Evolutionary conservation across 2,329 filamentous ascomycete species (phyloP), one percentile per base, ranked within the genome.

Genomic region (Penicillium sp.): DNA sequence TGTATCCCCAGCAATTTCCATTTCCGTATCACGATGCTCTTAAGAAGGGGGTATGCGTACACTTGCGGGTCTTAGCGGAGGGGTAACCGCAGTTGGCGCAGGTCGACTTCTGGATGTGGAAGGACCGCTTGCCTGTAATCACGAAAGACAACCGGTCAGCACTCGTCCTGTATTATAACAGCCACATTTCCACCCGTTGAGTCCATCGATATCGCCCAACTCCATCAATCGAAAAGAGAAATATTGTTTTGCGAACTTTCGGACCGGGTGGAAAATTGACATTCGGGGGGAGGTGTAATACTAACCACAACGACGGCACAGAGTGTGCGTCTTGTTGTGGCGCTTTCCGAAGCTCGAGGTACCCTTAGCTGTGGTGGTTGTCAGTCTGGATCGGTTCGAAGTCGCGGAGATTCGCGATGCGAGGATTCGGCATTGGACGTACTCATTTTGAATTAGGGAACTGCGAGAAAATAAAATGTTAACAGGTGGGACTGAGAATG

Each of bases 61-160:
- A 99, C 87, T 96, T 95, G 79, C 94, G 88, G 80, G 84, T 92
- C 87, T 96, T 96, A 79, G 94, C 94, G 76, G 91, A 83, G 76
- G 94, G 94, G 83, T 97, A 99, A 78, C 92, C 94, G 85, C 94
- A 99, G 73, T 84, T 85, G 69, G 93, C 79, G 84, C 94, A 99
- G 76, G 91, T 95, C 81, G 96, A 88, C 90, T 99, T 99, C 85
- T 99, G 94, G 83, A 97, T 87, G 88, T 99, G 94, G 80, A 97
- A 88, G 73, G 94, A 96, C 77, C 94, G 92, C 78, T 90, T 89
- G 81, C 93, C 91, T 95, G 71, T 56, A 61, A 45, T 55, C 51
- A 55, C 52, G 52, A 51, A 57, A 51, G 24, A 42, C 39, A 43
- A 49, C 40, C 55, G 58, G 67, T 73, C 66, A 68, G 68, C 61